Conservation (phyloP, 2,329 filamentous ascomycete species). For the Thielaviopsis musarum region DNA sequence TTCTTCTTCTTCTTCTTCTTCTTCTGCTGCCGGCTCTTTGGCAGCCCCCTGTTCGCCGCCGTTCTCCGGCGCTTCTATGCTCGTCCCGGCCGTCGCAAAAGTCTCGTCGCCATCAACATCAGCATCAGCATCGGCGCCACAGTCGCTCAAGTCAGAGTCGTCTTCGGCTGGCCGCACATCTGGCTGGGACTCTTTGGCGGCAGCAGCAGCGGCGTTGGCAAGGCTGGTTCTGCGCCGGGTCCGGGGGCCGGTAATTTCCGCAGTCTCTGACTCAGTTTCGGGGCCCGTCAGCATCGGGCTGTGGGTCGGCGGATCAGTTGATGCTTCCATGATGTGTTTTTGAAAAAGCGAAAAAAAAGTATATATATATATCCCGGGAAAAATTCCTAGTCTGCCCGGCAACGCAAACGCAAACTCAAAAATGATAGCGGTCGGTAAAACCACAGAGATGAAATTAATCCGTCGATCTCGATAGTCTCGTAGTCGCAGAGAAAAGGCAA, state of each 20-base stretch:
- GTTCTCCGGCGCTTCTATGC: too few species aligned
- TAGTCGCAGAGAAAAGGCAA: neutral
- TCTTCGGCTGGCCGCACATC: neutral
- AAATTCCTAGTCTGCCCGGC: neutral
- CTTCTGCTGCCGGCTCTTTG: neutral
- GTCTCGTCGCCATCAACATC: neutral
- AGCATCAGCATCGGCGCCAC: constrained; percentile 25
- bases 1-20: constrained; percentile 25
- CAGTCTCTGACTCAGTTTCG: too few species aligned
- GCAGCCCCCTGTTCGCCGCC: too few species aligned
- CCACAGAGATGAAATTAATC: neutral
- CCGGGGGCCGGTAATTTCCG: too few species aligned
- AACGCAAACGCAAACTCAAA: too few species aligned
- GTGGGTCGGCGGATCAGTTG: neutral
- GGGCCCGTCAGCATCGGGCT: neutral
- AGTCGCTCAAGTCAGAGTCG: constrained; percentile 51
- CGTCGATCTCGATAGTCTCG: neutral
- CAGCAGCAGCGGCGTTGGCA: neutral
- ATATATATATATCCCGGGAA: neutral
- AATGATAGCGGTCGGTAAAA: too few species aligned
- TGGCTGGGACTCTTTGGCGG: neutral
- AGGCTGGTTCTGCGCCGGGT: too few species aligned
- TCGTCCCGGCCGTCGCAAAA: too few species aligned
- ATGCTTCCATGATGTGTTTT: constrained; percentile 1
- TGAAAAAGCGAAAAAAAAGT: neutral